Evolutionary conservation across 306 rosid species (phyloP), one percentile per base, ranked within the genome.

Genomic region (Cajanus cajan): DNA sequence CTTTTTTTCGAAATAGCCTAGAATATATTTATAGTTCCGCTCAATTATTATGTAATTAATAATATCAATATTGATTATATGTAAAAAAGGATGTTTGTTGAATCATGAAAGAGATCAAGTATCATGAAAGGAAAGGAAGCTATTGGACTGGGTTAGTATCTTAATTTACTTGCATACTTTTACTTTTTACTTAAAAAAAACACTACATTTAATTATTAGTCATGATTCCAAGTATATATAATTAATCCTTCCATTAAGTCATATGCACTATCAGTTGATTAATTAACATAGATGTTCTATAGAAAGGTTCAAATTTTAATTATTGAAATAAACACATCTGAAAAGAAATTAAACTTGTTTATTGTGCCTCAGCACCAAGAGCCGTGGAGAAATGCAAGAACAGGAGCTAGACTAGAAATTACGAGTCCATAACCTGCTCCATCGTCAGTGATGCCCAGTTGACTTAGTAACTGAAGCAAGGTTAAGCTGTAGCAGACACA

Each of bases 121-220:
- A 94, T 94, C 72, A 94, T 90, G 97, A 94, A 90, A 86, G 97
- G 96, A 82, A 92, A 87, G 80, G 98, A 94, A 87, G 98, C 98
- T 15, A 88, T 90, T 89, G 95, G 93, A 66, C 91, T 94, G 11
- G 94, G 98, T 94, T 57, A 80, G 93, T 81, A 66, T 50, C 18
- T 41, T 2, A 6, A 25, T 50, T 51, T 58, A 12, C 11, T 21
- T 1, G 14, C 40, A 37, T 31, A 15, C 12, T 22, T 57, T 22
- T 52, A 16, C 58, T 55, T 28, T 78, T 67, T 28, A 44, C 54
- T 57, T 22, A 22, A 25, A 15, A 45, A n/a, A 59, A 79, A 34
- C 19, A 61, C 50, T 19, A 19, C 36, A n/a, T n/a, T n/a, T n/a
- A n/a, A n/a, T 33, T 5, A 65, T 73, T 8, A 36, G 36, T 73